Evolutionary conservation across 2,329 filamentous ascomycete genomes (phyloP).

Genomic region (Cytospora leucostoma): DNA sequence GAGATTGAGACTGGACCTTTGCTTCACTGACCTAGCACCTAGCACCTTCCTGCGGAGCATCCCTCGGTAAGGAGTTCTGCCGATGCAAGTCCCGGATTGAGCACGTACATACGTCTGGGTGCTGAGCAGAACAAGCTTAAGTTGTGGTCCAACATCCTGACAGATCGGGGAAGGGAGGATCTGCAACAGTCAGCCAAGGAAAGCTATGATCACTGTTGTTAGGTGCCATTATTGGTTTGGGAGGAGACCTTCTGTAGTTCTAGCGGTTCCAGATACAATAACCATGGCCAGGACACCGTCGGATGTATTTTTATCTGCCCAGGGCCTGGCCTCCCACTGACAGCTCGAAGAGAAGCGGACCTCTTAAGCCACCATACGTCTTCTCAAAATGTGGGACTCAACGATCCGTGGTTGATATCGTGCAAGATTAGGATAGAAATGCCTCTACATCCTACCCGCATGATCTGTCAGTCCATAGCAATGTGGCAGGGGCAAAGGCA

Average conservation of each 20-base stretch:
- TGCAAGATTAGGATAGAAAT: constrained; percentile 12
- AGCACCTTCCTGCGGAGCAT: background rate
- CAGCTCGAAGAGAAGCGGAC: background rate
- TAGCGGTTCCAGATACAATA: constrained; percentile 10
- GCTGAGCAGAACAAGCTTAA: background rate
- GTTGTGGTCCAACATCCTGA: background rate
- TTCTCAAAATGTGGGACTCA: background rate
- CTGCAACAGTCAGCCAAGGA: background rate
- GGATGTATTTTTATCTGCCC: background rate
- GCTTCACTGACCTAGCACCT: background rate
- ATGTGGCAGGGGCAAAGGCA: constrained; percentile 1
- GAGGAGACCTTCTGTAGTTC: background rate
- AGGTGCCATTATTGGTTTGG: background rate
- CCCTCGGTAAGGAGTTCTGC: background rate
- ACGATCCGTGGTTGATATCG: background rate
- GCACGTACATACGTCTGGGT: background rate
- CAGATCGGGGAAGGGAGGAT: background rate
- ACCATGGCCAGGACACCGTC: constrained; percentile 3
- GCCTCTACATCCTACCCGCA: background rate
- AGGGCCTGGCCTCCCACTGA: background rate
- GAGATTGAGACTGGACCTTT: background rate
- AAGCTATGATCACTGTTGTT: background rate
- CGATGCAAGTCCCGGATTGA: background rate
- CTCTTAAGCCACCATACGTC: background rate
- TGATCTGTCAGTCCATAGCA: background rate